These are phyloP conservation scores for Cladophialophora carrionii DNA, from an alignment of 2,329 filamentous ascomycete genomes.

Conservation along the genomic window DNA sequence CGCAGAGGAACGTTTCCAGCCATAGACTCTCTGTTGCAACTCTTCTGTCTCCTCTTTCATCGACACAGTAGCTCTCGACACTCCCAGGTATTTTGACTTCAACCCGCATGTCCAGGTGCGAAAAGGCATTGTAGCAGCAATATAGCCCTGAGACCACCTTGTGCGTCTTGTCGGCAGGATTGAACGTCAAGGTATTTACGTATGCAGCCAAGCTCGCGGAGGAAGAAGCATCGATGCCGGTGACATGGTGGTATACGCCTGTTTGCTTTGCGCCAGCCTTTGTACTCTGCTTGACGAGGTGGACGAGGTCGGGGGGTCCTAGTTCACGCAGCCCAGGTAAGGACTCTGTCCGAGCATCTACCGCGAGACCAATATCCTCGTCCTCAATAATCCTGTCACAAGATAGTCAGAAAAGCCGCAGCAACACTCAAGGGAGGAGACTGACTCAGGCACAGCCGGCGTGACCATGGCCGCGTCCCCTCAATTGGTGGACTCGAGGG, in stretches of 20 bases:
- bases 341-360: conserved; percentile 89
- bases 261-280: conserved; percentile 59
- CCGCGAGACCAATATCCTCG: conserved; percentile 77
- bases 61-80: conserved; percentile 95
- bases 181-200: conserved; percentile 95
- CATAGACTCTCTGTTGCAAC: conserved; percentile 92
- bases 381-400: conserved; percentile 82
- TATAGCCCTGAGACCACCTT: conserved; percentile 95
- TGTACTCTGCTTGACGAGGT: conserved; percentile 78
- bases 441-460: conserved; percentile 76
- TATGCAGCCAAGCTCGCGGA: conserved; percentile 96
- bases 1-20: conserved; percentile 97
- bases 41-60: conserved; percentile 93
- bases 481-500: conserved; percentile 15
- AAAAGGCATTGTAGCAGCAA: conserved; percentile 99
- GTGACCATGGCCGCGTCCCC: conserved; percentile 62
- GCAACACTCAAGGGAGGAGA: conserved; percentile 30
- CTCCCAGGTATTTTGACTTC: conserved; percentile 96
- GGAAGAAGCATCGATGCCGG: conserved; percentile 93
- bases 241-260: conserved; percentile 97
- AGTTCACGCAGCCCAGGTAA: conserved; percentile 85
- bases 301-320: conserved; percentile 92
- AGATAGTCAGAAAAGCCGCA: conserved; percentile 21
- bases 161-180: conserved; percentile 76
- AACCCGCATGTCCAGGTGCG: conserved; percentile 95